Conservation (phyloP, 306 rosid species). For the Vigna angularis region DNA sequence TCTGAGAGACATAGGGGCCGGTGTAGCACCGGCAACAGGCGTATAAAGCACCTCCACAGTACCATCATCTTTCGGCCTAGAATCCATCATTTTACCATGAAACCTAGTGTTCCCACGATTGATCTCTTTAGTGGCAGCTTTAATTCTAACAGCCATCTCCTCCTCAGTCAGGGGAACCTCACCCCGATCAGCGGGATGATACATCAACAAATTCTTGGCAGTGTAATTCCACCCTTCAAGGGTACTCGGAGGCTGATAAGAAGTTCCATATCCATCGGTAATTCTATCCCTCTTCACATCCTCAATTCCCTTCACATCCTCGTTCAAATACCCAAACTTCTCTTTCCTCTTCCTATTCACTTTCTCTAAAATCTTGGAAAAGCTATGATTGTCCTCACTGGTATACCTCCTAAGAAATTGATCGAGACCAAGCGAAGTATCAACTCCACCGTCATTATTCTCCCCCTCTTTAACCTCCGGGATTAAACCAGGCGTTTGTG, state of each 20-base stretch:
- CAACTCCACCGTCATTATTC: slow-evolving; percentile 34
- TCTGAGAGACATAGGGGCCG: slow-evolving; percentile 64
- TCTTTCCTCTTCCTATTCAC: slow-evolving; percentile 99
- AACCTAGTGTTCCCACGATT: slow-evolving; percentile 69
- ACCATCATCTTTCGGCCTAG: slow-evolving; percentile 84
- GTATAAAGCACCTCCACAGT: slow-evolving; percentile 76
- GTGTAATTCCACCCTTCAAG: slow-evolving; percentile 91
- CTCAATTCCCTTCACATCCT: slow-evolving; percentile 65
- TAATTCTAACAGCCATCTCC: slow-evolving; percentile 73
- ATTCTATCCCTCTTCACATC: slow-evolving; percentile 85
- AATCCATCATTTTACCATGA: slow-evolving; percentile 78
- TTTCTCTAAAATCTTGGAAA: slow-evolving; percentile 80
- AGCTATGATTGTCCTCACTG: slow-evolving; percentile 89
- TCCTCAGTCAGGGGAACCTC: slow-evolving; percentile 88
- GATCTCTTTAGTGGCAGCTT: slow-evolving; percentile 84
- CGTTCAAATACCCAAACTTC: slow-evolving; percentile 70
- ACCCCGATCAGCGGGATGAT: slow-evolving; percentile 91
- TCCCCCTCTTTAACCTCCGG: slow-evolving; percentile 44
- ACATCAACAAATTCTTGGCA: slow-evolving; percentile 89
- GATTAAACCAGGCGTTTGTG: slow-evolving; percentile 47
- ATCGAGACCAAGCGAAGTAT: slow-evolving; percentile 69
- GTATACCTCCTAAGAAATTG: slow-evolving; percentile 83
- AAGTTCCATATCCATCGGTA: slow-evolving; percentile 94
- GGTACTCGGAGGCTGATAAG: slow-evolving; percentile 86
- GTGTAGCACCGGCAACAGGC: slow-evolving; percentile 83